Evolutionary conservation across 495 filamentous ascomycete genomes (phyloP).

Genomic region (Penicillium waksmanii): DNA sequence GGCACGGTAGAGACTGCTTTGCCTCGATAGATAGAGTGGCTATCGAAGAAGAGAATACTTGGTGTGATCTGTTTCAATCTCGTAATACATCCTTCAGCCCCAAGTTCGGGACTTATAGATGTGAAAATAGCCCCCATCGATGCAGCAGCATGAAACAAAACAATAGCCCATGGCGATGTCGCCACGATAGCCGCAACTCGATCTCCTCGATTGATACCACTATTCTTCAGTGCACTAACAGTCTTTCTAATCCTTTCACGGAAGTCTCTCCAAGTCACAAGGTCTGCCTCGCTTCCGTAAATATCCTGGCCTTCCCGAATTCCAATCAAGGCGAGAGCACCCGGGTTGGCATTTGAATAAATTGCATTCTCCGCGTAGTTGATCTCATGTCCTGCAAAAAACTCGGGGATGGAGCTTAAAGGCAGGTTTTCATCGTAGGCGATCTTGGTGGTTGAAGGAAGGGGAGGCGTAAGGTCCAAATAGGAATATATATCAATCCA

Average conservation of each 20-base stretch:
- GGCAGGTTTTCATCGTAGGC: neutral
- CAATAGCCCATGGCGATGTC: neutral
- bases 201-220: neutral
- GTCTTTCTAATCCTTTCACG: neutral
- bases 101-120: neutral
- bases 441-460: neutral
- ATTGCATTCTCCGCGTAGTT: conserved; percentile 3
- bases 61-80: neutral
- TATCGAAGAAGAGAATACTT: neutral
- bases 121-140: conserved; percentile 1
- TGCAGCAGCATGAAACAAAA: neutral
- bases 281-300: neutral
- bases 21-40: conserved; percentile 1
- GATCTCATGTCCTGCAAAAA: conserved; percentile 1
- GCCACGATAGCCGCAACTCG: neutral
- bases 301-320: neutral
- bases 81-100: neutral
- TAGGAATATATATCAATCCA: neutral
- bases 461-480: neutral
- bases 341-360: neutral
- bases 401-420: neutral
- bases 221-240: neutral
- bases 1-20: neutral
- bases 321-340: neutral
- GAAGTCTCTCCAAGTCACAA: neutral